These are phyloP conservation scores for Botrytis aclada DNA, from an alignment of 2,329 filamentous ascomycete species.

Conservation along the genomic window DNA sequence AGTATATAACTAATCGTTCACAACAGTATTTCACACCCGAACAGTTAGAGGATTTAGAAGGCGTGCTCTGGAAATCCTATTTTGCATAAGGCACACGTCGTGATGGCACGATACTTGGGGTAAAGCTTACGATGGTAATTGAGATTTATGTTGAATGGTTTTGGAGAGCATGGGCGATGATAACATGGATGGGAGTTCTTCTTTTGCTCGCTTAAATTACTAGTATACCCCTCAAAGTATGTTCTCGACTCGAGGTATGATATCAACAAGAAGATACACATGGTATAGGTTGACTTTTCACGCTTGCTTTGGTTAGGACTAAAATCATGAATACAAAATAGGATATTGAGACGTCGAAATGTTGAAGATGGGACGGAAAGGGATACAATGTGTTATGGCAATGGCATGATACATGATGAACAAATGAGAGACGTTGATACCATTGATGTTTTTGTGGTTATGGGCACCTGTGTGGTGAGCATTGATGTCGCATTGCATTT, in stretches of 20 bases:
- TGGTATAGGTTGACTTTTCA: not conserved
- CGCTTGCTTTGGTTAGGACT: not conserved
- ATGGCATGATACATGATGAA: not conserved
- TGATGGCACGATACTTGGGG: not conserved
- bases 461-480: not conserved
- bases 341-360: not conserved
- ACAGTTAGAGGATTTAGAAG: constrained; percentile 91
- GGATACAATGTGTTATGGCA: not conserved
- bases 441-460: not conserved
- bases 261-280: not conserved
- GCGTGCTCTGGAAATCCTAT: constrained; percentile 99
- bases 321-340: not conserved
- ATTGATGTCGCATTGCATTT: not conserved
- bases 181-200: not conserved
- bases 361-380: not conserved
- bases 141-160: not conserved
- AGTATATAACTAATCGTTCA: constrained; percentile 21
- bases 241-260: not conserved
- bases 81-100: constrained; percentile 54
- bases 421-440: not conserved
- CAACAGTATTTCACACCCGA: constrained; percentile 77
- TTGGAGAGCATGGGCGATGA: not conserved
- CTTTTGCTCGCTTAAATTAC: not conserved
- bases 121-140: not conserved
- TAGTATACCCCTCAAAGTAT: not conserved